Evolutionary conservation across 2,329 filamentous ascomycete genomes (phyloP).

Genomic region (Aureobasidium uvarum): DNA sequence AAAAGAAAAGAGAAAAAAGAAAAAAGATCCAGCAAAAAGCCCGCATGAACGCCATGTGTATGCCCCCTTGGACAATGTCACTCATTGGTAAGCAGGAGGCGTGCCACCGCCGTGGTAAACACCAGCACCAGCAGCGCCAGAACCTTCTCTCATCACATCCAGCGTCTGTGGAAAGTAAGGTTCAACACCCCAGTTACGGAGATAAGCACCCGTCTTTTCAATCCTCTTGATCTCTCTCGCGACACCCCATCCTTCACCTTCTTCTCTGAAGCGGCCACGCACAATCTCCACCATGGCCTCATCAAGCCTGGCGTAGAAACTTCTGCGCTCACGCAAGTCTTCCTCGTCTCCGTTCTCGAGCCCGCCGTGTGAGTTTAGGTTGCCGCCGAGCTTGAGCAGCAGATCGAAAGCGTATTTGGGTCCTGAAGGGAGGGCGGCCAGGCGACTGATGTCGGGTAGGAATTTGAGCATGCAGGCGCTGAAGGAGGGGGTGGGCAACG

Average conservation of each 20-base stretch:
- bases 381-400: slow-evolving; percentile 56
- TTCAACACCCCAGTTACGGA: slow-evolving; percentile 53
- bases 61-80: neutral
- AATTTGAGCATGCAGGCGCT: slow-evolving; percentile 56
- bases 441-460: slow-evolving; percentile 53
- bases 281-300: slow-evolving; percentile 54
- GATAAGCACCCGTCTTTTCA: slow-evolving; percentile 55
- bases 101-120: slow-evolving; percentile 28
- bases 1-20: neutral
- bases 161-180: slow-evolving; percentile 55
- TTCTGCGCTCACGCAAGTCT: slow-evolving; percentile 49
- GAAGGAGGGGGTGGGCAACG: slow-evolving; percentile 53
- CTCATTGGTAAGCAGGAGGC: slow-evolving; percentile 30
- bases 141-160: slow-evolving; percentile 48
- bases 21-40: neutral
- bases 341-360: slow-evolving; percentile 50
- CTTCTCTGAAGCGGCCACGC: slow-evolving; percentile 49
- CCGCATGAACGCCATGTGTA: neutral
- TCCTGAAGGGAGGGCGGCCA: slow-evolving; percentile 49
- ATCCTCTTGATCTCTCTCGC: slow-evolving; percentile 55
- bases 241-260: slow-evolving; percentile 54
- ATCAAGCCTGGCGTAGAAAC: slow-evolving; percentile 52
- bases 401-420: slow-evolving; percentile 54
- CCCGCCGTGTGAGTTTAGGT: slow-evolving; percentile 56
- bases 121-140: slow-evolving; percentile 24